phyloP scores from a whole-genome alignment of 257 asterid genomes.

The Ophiorrhiza pumila region DNA sequence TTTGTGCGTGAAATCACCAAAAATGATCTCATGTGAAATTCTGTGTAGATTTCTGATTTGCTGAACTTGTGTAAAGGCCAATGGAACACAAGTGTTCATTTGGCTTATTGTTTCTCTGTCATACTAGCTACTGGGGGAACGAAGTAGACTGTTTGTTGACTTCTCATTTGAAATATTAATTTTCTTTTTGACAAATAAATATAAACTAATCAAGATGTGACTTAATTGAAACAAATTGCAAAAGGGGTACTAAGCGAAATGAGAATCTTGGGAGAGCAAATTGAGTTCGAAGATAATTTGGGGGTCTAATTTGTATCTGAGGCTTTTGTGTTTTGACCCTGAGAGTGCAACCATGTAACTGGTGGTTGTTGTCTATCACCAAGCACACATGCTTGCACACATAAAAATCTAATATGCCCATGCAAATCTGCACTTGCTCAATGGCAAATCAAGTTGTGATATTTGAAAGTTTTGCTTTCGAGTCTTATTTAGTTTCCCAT shows the following conservation, averaged over 20 bases:
- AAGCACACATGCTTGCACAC: not conserved
- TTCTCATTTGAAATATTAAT: not conserved
- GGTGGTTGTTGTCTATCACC: not conserved
- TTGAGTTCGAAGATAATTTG: not conserved
- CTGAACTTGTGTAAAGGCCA: too few species aligned
- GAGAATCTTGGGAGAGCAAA: not conserved
- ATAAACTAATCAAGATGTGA: not conserved
- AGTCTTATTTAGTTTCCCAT: not conserved
- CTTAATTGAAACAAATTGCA: not conserved
- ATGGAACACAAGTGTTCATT: not conserved
- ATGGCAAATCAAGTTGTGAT: not conserved
- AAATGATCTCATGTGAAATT: not conserved
- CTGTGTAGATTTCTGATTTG: not conserved
- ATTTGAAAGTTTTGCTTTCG: not conserved
- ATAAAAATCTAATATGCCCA: not conserved
- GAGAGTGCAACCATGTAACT: not conserved
- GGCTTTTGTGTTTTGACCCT: not conserved
- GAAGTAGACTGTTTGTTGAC: not conserved
- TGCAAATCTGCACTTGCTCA: not conserved
- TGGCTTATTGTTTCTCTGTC: not conserved
- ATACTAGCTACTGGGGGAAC: not conserved
- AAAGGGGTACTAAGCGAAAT: not conserved
- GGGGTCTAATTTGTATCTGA: not conserved
- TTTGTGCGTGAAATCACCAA: not conserved
- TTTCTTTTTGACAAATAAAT: not conserved